These are phyloP conservation scores for Tritrichomonas musculus DNA, from an alignment of 208 protist species.

Conservation along the genomic window DNA sequence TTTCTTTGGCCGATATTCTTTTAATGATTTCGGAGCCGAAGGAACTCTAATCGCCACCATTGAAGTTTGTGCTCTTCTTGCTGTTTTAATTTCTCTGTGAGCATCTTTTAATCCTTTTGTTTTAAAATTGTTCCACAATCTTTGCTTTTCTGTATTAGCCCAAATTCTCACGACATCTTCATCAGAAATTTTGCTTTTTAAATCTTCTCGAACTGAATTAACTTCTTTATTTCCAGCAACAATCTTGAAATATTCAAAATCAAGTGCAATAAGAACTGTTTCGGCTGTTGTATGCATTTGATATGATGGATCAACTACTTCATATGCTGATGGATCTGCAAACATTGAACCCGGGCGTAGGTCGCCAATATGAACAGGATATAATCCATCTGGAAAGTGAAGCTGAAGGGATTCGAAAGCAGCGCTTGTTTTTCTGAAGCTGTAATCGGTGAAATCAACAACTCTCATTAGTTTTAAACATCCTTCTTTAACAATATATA, in stretches of 20 bases:
- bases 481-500: slow-evolving; percentile 10
- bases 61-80: background rate
- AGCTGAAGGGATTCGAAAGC: background rate
- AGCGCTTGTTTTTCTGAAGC: background rate
- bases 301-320: background rate
- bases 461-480: background rate
- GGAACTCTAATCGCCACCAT: background rate
- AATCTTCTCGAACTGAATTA: background rate
- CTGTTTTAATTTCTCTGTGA: background rate
- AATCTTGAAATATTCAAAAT: slow-evolving; percentile 21
- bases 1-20: background rate
- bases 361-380: slow-evolving; percentile 10
- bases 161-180: background rate
- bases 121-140: slow-evolving; percentile 2
- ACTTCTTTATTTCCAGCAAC: background rate
- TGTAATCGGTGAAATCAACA: background rate
- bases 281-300: background rate
- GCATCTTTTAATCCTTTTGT: background rate
- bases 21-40: background rate
- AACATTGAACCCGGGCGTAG: background rate
- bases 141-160: background rate
- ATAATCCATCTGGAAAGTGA: background rate
- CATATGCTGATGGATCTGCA: background rate
- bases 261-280: background rate
- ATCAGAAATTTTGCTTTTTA: background rate